Evolutionary conservation across 345 rosid species (phyloP), one percentile per base, ranked within the genome.

Genomic region (Nasturtium officinale): DNA sequence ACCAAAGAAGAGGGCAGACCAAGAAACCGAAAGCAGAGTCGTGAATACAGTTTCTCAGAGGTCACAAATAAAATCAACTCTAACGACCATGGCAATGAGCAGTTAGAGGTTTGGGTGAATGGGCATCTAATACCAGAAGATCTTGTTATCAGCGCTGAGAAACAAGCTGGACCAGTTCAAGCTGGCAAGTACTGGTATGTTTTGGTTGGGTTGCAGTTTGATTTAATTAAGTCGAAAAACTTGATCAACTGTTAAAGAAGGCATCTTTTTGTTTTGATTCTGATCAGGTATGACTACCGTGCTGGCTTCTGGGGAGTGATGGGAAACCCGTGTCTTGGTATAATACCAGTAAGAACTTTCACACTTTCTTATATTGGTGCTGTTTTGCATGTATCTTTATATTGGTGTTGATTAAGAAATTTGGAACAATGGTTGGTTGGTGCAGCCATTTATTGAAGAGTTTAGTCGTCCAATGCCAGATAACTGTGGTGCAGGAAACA

Each of bases 231-330:
- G 20, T 13, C 3, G 1, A 2, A 12, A n/a, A 11, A 17, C 1
- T 12, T 50, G 61, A 28, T 9, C 62, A 61, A 37, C 6, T 9
- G 23, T 54, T 32, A 43, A 45, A 61, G 42, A 53, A 20, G 3
- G 13, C 20, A 25, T 32, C 16, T 54, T 54, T 47, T 0, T 61
- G 16, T 30, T 10, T 33, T 67, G 50, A 2, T 16, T 55, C 23
- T 55, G 15, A 40, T 69, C 67, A 90, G 97, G 97, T 90, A 90
- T 62, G 97, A 90, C 74, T 85, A 42, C 64, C 83, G 80, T 71
- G 92, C 88, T 62, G 96, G 97, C 15, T 90, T 90, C 60, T 90
- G 97, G 97, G 96, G 97, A 52, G 85, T 83, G 16, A 80, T 82
- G 78, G 83, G 88, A 25, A 66, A 83, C 16, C 88, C 92, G 3